Base-by-base conservation (phyloP, 768 basidiomycete species). In the Trametes cingulata region DNA sequence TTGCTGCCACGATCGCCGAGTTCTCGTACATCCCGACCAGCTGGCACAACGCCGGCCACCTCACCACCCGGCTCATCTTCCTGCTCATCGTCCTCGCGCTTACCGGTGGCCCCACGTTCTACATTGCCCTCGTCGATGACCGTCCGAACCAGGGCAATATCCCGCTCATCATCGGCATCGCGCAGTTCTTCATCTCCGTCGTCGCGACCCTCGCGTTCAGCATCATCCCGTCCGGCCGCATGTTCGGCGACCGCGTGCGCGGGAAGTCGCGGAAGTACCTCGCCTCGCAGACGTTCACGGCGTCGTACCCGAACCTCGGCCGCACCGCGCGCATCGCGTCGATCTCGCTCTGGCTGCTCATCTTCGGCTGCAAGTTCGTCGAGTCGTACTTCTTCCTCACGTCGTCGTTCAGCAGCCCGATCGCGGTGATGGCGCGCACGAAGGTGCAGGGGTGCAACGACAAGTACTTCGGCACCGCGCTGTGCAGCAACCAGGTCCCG, bases 301-400 rank as follows among this genome's bases (percentile, higher is more conserved):
- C 97, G 0, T 95, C 95, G 5, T 99, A 99, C 71, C 97, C 96
- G 0, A 75, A 82, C 2, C 84, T 99, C 45, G 75, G 83, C 24
- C 78, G 85, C 60, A 76, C 75, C 45, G 86, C 93, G 4, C 92
- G 97, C 48, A 80, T 81, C 12, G 94, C 93, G 1, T 95, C 93
- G 39, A 85, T 97, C 71, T 66, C 79, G 42, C 83, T 99, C 47
- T 99, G 97, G 97, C 56, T 91, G 43, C 85, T 98, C 54, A 85
- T 98, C 70, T 98, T 98, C 70, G 80, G 86, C n/a, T 97, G 95
- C 86, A 99, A 99, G 76, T 92, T 96, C 69, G 78, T 81, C 22
- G 97, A 99, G 74, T 97, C 95, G 9, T 99, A 97, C 79, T 99
- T 98, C 81, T 99, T 98, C 84, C 78, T 99, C 68, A 95, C 95